Conservation (phyloP, 2,329 filamentous ascomycete species). For the Plenodomus lindquistii region DNA sequence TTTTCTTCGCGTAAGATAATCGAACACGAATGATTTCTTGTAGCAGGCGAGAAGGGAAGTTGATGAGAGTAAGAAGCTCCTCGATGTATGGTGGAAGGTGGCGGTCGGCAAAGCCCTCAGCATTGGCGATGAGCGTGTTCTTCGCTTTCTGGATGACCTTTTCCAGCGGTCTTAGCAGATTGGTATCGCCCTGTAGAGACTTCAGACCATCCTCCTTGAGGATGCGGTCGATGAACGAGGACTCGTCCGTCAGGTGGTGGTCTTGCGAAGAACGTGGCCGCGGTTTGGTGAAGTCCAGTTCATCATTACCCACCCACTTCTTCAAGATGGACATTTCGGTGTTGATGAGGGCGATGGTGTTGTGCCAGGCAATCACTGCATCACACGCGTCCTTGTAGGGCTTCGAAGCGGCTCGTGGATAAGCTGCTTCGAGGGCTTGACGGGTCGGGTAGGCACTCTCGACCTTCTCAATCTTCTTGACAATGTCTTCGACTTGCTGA, state of each 20-base stretch:
- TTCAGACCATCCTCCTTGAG: conserved; percentile 95
- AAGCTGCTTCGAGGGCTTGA: conserved; percentile 70
- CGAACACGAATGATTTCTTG: conserved; percentile 95
- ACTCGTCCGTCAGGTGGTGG: conserved; percentile 81
- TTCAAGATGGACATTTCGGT: conserved; percentile 89
- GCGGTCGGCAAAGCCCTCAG: conserved; percentile 79
- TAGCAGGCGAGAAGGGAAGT: conserved; percentile 92
- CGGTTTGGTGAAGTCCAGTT: conserved; percentile 84
- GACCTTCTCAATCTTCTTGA: conserved; percentile 86
- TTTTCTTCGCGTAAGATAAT: conserved; percentile 87
- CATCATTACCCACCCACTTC: conserved; percentile 95
- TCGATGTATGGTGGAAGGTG: conserved; percentile 96
- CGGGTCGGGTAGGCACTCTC: conserved; percentile 85
- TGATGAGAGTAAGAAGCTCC: conserved; percentile 92
- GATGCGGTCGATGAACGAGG: conserved; percentile 90
- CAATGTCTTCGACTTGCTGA: conserved; percentile 87
- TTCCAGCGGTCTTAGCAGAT: conserved; percentile 82
- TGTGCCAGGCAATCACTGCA: conserved; percentile 93
- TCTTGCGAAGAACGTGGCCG: conserved; percentile 69
- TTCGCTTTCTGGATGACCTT: conserved; percentile 93
- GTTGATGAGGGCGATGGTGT: conserved; percentile 94
- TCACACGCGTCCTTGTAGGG: conserved; percentile 83
- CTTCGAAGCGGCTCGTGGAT: conserved; percentile 75
- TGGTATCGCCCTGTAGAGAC: conserved; percentile 81
- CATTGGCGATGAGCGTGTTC: conserved; percentile 83